Conservation (phyloP, 2,329 filamentous ascomycete genomes). For the Aspergillus ochraceoroseus region DNA sequence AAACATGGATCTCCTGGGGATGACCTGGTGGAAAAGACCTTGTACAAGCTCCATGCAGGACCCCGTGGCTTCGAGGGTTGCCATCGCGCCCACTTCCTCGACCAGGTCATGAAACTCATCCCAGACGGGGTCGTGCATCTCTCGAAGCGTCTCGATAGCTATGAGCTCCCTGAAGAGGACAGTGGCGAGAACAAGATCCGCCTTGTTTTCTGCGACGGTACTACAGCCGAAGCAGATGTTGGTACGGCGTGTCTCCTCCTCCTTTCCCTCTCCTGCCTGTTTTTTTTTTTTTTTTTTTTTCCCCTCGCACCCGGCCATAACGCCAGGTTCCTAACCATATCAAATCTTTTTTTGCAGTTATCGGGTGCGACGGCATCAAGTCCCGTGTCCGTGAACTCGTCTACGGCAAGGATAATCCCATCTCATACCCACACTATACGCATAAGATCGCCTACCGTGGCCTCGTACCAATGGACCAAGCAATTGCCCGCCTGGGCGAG, state of each 20-base stretch:
- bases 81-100: slow-evolving; percentile 42
- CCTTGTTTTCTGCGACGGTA: slow-evolving; percentile 46
- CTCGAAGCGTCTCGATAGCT: slow-evolving; percentile 34
- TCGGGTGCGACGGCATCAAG: slow-evolving; percentile 63
- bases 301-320: no score
- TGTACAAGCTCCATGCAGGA: slow-evolving; percentile 18
- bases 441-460: slow-evolving; percentile 60
- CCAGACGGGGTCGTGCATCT: slow-evolving; percentile 35
- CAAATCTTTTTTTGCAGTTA: slow-evolving; percentile 18
- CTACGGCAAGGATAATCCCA: slow-evolving; percentile 46
- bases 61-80: slow-evolving; percentile 23
- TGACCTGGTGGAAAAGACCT: slow-evolving; percentile 13
- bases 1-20: background rate
- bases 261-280: no score
- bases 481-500: slow-evolving; percentile 47
- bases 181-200: slow-evolving; percentile 22
- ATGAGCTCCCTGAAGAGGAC: slow-evolving; percentile 14
- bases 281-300: no score
- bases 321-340: background rate
- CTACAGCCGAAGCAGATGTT: slow-evolving; percentile 41
- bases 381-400: slow-evolving; percentile 52
- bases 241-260: slow-evolving; percentile 10
- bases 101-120: slow-evolving; percentile 41
- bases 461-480: slow-evolving; percentile 56
- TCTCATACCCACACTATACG: slow-evolving; percentile 49